Percentiles rank a stretch among this genome's conserved stretches.
Evolutionary conservation across 2,329 filamentous ascomycete genomes (phyloP).

Genomic region (Sclerotinia nivalis): DNA sequence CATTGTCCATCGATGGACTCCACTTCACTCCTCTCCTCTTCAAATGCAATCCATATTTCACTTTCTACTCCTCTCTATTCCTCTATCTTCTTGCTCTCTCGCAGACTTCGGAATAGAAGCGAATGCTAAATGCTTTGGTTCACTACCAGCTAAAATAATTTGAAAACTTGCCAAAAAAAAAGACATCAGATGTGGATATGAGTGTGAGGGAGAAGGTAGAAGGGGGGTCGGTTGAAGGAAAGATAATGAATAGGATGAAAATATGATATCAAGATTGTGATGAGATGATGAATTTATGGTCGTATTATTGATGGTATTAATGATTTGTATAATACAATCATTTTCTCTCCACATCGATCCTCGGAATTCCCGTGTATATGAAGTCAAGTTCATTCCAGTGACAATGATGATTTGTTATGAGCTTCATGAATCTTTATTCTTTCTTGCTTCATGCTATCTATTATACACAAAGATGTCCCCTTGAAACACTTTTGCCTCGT

Average conservation of each 20-base stretch:
- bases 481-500: background rate
- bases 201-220: background rate
- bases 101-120: slow-evolving; percentile 12
- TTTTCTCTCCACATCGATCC: background rate
- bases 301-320: background rate
- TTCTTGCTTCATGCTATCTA: slow-evolving; percentile 10
- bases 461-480: background rate
- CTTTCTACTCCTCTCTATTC: background rate
- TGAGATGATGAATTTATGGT: slow-evolving; percentile 10
- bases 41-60: slow-evolving; percentile 1
- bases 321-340: background rate
- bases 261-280: background rate
- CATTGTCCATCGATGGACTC: background rate
- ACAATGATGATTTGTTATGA: background rate
- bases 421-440: slow-evolving; percentile 3
- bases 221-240: background rate
- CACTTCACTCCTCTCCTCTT: background rate
- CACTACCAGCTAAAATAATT: slow-evolving; percentile 8
- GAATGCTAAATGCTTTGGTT: slow-evolving; percentile 14
- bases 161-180: slow-evolving; percentile 3
- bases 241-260: background rate
- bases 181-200: background rate
- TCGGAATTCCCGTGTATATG: background rate
- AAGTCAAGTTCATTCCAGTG: background rate
- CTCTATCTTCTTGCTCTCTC: background rate